Evolutionary conservation across 805 yeast genomes (phyloP).

Genomic region (Pichia rugopelliculosa): DNA sequence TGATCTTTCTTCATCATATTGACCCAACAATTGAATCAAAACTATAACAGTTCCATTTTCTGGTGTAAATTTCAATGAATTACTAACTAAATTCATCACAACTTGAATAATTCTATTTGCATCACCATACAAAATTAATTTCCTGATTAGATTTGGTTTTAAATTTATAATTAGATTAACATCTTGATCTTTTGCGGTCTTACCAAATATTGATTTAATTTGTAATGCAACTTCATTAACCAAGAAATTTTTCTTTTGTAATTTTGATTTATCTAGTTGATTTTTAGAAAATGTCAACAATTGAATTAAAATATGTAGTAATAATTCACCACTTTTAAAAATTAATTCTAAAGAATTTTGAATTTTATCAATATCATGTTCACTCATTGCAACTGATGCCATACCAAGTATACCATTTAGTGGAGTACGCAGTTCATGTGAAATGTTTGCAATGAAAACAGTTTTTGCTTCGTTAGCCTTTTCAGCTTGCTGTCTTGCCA

Average conservation of each 20-base stretch:
- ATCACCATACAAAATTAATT: constrained; percentile 75
- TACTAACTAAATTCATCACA: constrained; percentile 86
- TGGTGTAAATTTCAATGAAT: constrained; percentile 88
- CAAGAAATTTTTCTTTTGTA: constrained; percentile 78
- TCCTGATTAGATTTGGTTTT: constrained; percentile 52
- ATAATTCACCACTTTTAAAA: constrained; percentile 83
- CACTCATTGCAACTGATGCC: constrained; percentile 92
- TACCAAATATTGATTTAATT: constrained; percentile 75
- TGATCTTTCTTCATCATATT: constrained; percentile 53
- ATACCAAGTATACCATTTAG: constrained; percentile 93
- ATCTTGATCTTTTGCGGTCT: constrained; percentile 68
- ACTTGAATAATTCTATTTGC: constrained; percentile 86
- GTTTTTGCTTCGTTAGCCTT: constrained; percentile 96
- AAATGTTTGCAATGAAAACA: constrained; percentile 83
- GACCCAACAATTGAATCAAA: constrained; percentile 55
- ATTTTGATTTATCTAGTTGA: constrained; percentile 71
- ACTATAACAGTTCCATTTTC: constrained; percentile 76
- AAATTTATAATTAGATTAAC: constrained; percentile 60
- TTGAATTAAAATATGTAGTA: constrained; percentile 85
- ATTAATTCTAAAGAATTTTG: constrained; percentile 74
- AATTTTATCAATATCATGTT: constrained; percentile 57
- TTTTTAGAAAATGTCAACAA: constrained; percentile 87
- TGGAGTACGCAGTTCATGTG: constrained; percentile 93
- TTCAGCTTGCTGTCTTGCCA: constrained; percentile 42
- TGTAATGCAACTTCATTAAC: constrained; percentile 78